Conservation (phyloP, 2,329 filamentous ascomycete genomes). For the Botryotinia calthae region DNA sequence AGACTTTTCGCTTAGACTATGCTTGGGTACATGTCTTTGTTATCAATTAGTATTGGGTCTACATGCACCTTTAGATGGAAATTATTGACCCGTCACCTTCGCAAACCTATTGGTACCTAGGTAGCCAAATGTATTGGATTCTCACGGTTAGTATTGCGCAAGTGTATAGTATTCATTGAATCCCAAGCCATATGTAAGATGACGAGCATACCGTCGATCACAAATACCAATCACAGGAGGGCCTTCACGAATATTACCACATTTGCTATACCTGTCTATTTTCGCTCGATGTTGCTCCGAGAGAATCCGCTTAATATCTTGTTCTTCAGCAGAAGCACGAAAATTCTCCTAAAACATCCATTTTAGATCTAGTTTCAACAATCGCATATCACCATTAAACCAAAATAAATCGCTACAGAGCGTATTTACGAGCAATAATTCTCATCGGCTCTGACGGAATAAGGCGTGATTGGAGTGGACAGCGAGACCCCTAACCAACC, state of each 20-base stretch:
- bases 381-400: too few species aligned
- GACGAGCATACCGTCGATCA: too few species aligned
- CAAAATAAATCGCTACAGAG: not conserved
- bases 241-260: not conserved
- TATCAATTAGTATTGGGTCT: not conserved
- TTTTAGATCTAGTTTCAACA: fast-evolving
- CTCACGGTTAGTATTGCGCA: not conserved
- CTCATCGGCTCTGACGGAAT: not conserved
- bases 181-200: not conserved
- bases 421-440: not conserved
- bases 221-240: not conserved
- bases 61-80: not conserved
- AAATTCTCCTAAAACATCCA: not conserved
- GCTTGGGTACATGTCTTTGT: not conserved
- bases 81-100: not conserved
- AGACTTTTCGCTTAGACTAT: not conserved
- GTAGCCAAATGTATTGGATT: not conserved
- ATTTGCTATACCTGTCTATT: not conserved
- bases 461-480: not conserved
- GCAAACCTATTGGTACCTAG: not conserved
- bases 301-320: not conserved
- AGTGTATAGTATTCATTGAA: not conserved
- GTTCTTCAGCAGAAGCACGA: not conserved
- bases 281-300: not conserved
- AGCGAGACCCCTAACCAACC: not conserved